Conservation (phyloP, 1,284 basidiomycete genomes). For the Cryptococcus maquisensis region DNA sequence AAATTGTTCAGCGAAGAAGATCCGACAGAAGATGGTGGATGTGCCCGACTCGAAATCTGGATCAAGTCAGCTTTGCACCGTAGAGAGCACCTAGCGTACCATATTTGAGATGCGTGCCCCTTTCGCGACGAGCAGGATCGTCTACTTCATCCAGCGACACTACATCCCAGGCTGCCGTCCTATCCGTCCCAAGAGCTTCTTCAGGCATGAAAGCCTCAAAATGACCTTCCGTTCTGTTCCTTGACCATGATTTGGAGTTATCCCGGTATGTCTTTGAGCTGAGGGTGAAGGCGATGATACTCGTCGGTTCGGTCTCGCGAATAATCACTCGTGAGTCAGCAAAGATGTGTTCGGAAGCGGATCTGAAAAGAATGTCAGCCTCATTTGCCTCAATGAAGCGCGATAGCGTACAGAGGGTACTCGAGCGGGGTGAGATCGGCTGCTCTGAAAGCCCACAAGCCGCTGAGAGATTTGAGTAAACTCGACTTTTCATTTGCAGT, state of each 20-base stretch:
- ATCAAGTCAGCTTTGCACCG: not conserved
- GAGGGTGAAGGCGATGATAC: conserved; percentile 92
- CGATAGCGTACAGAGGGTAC: conserved; percentile 52
- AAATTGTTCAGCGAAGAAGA: conserved; percentile 96
- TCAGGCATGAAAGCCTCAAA: conserved; percentile 37
- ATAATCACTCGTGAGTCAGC: conserved; percentile 93
- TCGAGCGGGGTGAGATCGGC: conserved; percentile 56
- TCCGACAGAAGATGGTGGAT: conserved; percentile 90
- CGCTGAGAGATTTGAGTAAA: conserved; percentile 79
- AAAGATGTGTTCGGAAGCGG: conserved; percentile 76
- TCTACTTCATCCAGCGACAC: conserved; percentile 57
- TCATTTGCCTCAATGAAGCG: not conserved
- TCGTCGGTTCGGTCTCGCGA: conserved; percentile 94
- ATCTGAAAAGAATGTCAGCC: conserved; percentile 22
- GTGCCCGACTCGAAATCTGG: conserved; percentile 83
- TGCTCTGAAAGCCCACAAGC: conserved; percentile 65
- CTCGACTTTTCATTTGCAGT: conserved; percentile 64
- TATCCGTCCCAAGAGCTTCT: conserved; percentile 17
- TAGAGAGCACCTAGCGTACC: conserved; percentile 22
- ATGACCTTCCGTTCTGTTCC: conserved; percentile 54
- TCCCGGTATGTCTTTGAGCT: conserved; percentile 88
- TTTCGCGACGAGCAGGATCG: conserved; percentile 30
- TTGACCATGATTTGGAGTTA: conserved; percentile 32
- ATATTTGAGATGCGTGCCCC: conserved; percentile 48
- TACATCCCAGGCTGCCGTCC: conserved; percentile 75